Evolutionary conservation across 2,329 filamentous ascomycete species (phyloP), one percentile per base, ranked within the genome.

Genomic region (Magnaporthales sp.): DNA sequence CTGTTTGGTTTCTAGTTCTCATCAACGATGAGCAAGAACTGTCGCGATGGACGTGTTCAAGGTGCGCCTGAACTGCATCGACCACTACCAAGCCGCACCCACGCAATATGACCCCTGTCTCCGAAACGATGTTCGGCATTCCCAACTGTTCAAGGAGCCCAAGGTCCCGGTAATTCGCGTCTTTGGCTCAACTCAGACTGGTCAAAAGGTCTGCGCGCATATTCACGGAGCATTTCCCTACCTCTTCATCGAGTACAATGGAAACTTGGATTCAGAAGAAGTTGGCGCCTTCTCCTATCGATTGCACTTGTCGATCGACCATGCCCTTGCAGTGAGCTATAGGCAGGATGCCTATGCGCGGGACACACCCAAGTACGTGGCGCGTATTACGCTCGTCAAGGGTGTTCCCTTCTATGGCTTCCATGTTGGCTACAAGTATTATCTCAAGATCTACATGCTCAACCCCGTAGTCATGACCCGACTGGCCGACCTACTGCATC

Each of bases 201-300:
- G 95, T 0, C 93, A 98, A 78, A 97, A 96, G 75, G 92, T 97
- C 19, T 97, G 95, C 79, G 92, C 92, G 31, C 95, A 99, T 79
- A 87, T 99, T 67, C 95, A 98, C 77, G 95, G 96, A 68, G 93
- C 92, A 26, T 93, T 99, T 73, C 95, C 95, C 1, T 99, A 99
- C 75, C 81, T 98, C n/a, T 98, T 93, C 75, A 83, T 99, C 67
- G 90, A 94, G 76, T 97, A 97, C 76, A 81, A 84, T 63, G 93
- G 91, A 26, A 85, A 84, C 71, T 77, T 95, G 68, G 83, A 82
- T 56, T 80, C 83, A 10, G 84, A 90, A 69, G 84, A 89, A 91
- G 92, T 96, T 51, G 86, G 88, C 60, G 80, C 87, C 10, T 94
- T 93, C 72, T 93, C 93, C 64, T 86, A 87, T 68, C 87, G 84